Evolutionary conservation across 768 basidiomycete genomes (phyloP).

Genomic region (Hygrocybe punicea): DNA sequence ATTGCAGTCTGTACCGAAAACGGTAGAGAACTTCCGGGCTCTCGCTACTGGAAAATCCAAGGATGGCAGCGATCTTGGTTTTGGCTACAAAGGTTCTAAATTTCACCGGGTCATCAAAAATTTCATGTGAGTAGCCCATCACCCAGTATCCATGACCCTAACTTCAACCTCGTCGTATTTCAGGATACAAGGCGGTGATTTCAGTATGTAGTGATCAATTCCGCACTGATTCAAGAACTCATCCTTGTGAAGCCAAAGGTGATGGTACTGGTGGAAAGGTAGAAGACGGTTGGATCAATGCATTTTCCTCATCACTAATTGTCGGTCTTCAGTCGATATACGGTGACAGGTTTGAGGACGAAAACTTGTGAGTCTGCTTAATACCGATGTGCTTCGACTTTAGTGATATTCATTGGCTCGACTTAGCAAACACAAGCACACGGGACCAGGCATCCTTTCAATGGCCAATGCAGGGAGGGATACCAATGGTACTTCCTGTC

Average conservation of each 20-base stretch:
- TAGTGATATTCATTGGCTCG: conserved; percentile 5
- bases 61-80: conserved; percentile 74
- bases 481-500: conserved; percentile 68
- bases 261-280: conserved; percentile 93
- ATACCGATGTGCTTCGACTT: no score
- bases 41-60: conserved; percentile 80
- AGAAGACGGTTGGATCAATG: not conserved
- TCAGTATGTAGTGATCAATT: conserved; percentile 57
- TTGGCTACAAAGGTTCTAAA: conserved; percentile 90
- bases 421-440: conserved; percentile 90
- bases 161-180: not conserved
- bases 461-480: conserved; percentile 95
- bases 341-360: conserved; percentile 86
- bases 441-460: conserved; percentile 78
- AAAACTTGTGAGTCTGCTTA: conserved; percentile 77
- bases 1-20: conserved; percentile 86
- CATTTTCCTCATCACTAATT: conserved; percentile 5
- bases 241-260: conserved; percentile 54
- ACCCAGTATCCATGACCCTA: not conserved
- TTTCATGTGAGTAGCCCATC: conserved; percentile 63
- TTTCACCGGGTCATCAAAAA: conserved; percentile 97
- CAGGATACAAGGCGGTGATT: conserved; percentile 98
- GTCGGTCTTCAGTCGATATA: conserved; percentile 70
- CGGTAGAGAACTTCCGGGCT: conserved; percentile 96
- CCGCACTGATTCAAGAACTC: conserved; percentile 9